Base-by-base conservation (phyloP, 148 eudicot genomes). In the Beta vulgaris region DNA sequence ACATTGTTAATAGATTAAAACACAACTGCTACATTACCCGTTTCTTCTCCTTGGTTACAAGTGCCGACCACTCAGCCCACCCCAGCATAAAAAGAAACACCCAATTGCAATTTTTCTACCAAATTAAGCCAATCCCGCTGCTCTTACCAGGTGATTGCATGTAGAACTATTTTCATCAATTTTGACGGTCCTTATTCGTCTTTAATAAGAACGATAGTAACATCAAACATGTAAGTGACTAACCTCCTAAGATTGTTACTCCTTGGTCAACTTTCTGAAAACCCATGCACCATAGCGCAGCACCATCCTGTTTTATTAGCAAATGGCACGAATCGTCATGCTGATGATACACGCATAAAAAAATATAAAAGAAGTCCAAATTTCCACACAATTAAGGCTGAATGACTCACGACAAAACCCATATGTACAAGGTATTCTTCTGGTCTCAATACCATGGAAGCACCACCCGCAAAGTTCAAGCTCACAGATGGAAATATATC, bases 201-300 rank as follows among this genome's bases (percentile, higher is more conserved):
- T 44, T 53, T 7, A 61, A 26, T 25, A 36, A 9, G 16, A 25
- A 12, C 13, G 54, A 49, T 1, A 63, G 18, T 18, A 36, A 58
- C 37, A 63, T 32, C 26, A 21, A 42, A 9, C 46, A 5, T 19
- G 21, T 44, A 37, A 34, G 31, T 14, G 25, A 87, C 90, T 35
- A 74, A 93, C 98, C 98, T 90, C 98, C 98, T 78, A 95, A 82
- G 81, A 95, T 95, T 32, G 93, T 84, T 31, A 88, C 73, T 36
- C 90, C 96, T 79, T 82, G 91, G 81, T 84, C 88, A 79, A 81
- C 92, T 81, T 80, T 95, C 80, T 88, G 85, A 82, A 95, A 92
- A 67, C 98, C 98, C 77, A 95, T 83, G 87, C 98, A 95, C 98
- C 98, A 95, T 84, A 85, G 80, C 53, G 93, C 74, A 76, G 88